Base-by-base conservation (phyloP, 495 filamentous ascomycete species). In the Penicillium egyptiacum region DNA sequence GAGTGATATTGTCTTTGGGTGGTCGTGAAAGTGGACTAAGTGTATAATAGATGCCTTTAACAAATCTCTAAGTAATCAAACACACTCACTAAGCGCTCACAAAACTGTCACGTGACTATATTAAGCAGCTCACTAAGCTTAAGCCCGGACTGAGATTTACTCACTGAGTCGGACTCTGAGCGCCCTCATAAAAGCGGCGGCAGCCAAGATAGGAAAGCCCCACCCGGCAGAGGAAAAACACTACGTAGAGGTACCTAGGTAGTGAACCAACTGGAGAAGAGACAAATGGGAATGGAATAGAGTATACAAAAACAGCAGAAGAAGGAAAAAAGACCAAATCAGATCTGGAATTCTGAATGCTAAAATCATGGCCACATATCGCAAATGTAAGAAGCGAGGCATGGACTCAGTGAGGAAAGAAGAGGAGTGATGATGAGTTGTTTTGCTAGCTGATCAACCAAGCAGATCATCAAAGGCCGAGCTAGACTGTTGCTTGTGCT, bases 401-500 rank as follows among this genome's bases (percentile, higher is more conserved):
- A 41, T 52, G 50, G 17, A 20, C 50, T 52, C 35, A 17, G 35
- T 31, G 12, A 8, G 10, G 12, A 1, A 41, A 35, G 25, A 51
- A 40, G 16, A 11, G 19, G 4, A 56, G 33, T 20, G 37, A 42
- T 35, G 20, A 26, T 19, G 46, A 56, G 39, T 31, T 19, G 14
- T n/a, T 7, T 42, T 17, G 7, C 8, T 57, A 26, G 33, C 22
- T 20, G n/a, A 54, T 75, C 70, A 88, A 61, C 85, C 85, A 57
- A 89, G 74, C 53, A 89, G 66, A 70, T 89, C 86, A 76, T 88
- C 85, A 43, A 88, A 67, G 22, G 62, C 72, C 1, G 73, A 77
- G 46, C 80, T 83, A 57, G 78, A 75, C 26, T 70, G 70, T 63
- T 70, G 70, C 51, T 68, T 63, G 31, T 66, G 66, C 59, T 68